phyloP scores from a whole-genome alignment of 768 basidiomycete genomes.

The Ramaria sp. region DNA sequence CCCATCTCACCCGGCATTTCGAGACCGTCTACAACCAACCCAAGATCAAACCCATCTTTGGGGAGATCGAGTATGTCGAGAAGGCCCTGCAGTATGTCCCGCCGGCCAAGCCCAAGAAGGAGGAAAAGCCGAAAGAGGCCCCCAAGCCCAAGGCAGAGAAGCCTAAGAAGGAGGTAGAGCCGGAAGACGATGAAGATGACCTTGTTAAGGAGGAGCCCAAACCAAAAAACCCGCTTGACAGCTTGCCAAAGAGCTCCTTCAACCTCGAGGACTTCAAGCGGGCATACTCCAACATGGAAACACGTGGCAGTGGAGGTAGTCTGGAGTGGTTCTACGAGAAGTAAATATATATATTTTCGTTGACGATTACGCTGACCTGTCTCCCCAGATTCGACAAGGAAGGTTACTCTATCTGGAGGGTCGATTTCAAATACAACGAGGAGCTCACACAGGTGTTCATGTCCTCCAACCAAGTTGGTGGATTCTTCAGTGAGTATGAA shows the following conservation, averaged over 20 bases:
- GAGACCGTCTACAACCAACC: slow-evolving; percentile 87
- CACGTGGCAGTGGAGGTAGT: slow-evolving; percentile 68
- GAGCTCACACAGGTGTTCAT: slow-evolving; percentile 90
- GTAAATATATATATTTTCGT: slow-evolving; percentile 32
- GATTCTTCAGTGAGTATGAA: slow-evolving; percentile 57
- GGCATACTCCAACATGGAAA: slow-evolving; percentile 97
- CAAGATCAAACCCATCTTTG: slow-evolving; percentile 56
- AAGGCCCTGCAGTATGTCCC: slow-evolving; percentile 62
- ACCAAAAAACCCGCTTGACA: slow-evolving; percentile 88
- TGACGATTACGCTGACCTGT: neutral
- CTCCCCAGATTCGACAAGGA: slow-evolving; percentile 65
- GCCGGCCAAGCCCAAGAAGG: slow-evolving; percentile 55
- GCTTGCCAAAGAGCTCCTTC: slow-evolving; percentile 76
- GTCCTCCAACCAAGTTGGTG: slow-evolving; percentile 88
- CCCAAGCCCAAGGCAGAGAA: slow-evolving; percentile 48
- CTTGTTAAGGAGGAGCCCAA: slow-evolving; percentile 76
- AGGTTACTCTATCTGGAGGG: slow-evolving; percentile 85
- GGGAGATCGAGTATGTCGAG: slow-evolving; percentile 48
- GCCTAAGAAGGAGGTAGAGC: slow-evolving; percentile 43
- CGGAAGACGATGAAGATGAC: slow-evolving; percentile 45
- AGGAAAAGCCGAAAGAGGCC: slow-evolving; percentile 34
- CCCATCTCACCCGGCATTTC: slow-evolving; percentile 73
- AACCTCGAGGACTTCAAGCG: slow-evolving; percentile 97
- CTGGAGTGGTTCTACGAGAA: slow-evolving; percentile 97
- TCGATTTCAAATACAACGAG: slow-evolving; percentile 94